Evolutionary conservation across 2,329 filamentous ascomycete species (phyloP), one percentile per base, ranked within the genome.

Genomic region (Aaosphaeria arxii): DNA sequence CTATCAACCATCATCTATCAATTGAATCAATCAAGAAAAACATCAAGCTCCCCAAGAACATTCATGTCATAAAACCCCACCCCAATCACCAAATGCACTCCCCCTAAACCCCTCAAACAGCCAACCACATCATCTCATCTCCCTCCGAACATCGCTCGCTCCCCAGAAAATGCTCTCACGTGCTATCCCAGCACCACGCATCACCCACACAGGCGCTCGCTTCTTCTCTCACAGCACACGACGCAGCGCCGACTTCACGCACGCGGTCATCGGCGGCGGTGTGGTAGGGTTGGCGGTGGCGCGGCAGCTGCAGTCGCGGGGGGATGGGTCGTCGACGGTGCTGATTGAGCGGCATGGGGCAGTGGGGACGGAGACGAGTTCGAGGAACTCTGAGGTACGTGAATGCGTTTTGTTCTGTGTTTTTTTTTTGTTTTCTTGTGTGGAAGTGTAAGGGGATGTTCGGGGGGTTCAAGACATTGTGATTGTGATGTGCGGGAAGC

Each of bases 361-460:
- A 44, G 78, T 88, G 29, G 91, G 91, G 43, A 92, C 84, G 30
- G 91, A 96, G 74, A 96, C 91, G 0, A 91, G 87, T 53, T 89
- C 87, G 55, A 85, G 91, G 57, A 96, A 96, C 75, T 92, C 88
- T 64, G 91, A 97, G 80, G 82, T 83, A 62, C 48, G 55, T 46
- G 33, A 7, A 29, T 32, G 36, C 28, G 35, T 33, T 30, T 28
- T 29, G 17, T 17, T 9, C 24, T 41, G 39, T 17, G 33, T 36
- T 36, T 36, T 36, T 7, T n/a, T n/a, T 36, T 36, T 36, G 7
- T 36, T n/a, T n/a, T n/a, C n/a, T n/a, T n/a, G n/a, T n/a, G n/a
- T n/a, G n/a, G n/a, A n/a, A n/a, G n/a, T n/a, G n/a, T n/a, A n/a
- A n/a, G n/a, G n/a, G n/a, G n/a, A n/a, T n/a, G n/a, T n/a, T n/a